Evolutionary conservation across 2,329 filamentous ascomycete genomes (phyloP).

Genomic region (Stachybotrys elegans): DNA sequence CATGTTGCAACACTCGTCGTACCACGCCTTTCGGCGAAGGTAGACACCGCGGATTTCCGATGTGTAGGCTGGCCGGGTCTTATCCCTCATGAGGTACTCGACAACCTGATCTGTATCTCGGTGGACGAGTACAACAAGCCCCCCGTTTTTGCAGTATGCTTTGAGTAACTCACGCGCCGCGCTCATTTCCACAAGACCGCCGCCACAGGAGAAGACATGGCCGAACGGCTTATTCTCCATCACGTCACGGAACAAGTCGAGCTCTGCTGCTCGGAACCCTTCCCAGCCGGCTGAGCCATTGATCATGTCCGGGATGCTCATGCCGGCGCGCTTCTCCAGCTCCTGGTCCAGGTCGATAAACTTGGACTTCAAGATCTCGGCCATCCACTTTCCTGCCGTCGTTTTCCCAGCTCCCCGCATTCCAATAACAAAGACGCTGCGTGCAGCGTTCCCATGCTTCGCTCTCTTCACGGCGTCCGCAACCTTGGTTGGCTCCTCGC

Average conservation of each 20-base stretch:
- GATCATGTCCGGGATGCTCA: constrained; percentile 83
- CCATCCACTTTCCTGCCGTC: constrained; percentile 83
- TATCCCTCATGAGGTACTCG: constrained; percentile 81
- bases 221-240: constrained; percentile 70
- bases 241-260: constrained; percentile 66
- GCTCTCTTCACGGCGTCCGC: constrained; percentile 6
- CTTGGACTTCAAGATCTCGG: constrained; percentile 66
- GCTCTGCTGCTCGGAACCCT: constrained; percentile 75
- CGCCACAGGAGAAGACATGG: constrained; percentile 88
- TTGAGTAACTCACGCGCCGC: constrained; percentile 72
- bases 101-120: constrained; percentile 85
- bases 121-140: constrained; percentile 81
- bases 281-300: constrained; percentile 71
- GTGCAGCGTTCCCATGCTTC: constrained; percentile 28
- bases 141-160: constrained; percentile 69
- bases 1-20: constrained; percentile 87
- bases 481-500: constrained; percentile 52
- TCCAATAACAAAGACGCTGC: constrained; percentile 88
- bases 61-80: constrained; percentile 85
- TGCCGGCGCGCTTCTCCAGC: constrained; percentile 68
- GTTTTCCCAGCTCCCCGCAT: constrained; percentile 98
- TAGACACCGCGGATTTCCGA: constrained; percentile 92
- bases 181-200: constrained; percentile 83
- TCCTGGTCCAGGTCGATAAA: constrained; percentile 86
- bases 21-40: constrained; percentile 82